These are phyloP conservation scores for Peniophora sp. DNA, from an alignment of 1,284 basidiomycete species.

Conservation along the genomic window DNA sequence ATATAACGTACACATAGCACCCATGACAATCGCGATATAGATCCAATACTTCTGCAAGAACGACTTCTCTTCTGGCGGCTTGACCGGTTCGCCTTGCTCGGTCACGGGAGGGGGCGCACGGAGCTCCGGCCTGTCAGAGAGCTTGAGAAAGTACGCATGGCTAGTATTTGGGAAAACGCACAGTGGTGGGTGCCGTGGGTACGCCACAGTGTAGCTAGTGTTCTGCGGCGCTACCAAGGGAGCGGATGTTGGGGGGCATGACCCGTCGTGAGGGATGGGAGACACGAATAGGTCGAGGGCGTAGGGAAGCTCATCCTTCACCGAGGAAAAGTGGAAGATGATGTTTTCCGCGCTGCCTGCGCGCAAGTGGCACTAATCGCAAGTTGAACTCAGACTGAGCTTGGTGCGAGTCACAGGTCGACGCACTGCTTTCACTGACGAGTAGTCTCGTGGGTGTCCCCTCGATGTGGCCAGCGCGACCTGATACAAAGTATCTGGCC, in stretches of 20 bases:
- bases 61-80: slow-evolving; percentile 60
- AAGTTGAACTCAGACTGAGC: slow-evolving; percentile 4
- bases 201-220: slow-evolving; percentile 43
- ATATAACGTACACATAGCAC: slow-evolving; percentile 47
- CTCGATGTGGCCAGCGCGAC: slow-evolving; percentile 52
- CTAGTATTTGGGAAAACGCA: slow-evolving; percentile 18
- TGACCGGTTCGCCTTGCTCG: slow-evolving; percentile 54
- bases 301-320: slow-evolving; percentile 35
- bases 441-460: slow-evolving; percentile 49
- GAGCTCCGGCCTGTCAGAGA: slow-evolving; percentile 47
- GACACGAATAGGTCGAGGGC: slow-evolving; percentile 65
- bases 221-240: slow-evolving; percentile 32
- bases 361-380: slow-evolving; percentile 51
- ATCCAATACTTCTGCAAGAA: slow-evolving; percentile 89
- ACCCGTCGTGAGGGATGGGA: slow-evolving; percentile 55
- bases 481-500: slow-evolving; percentile 54
- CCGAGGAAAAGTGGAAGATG: slow-evolving; percentile 42
- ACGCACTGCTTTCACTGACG: slow-evolving; percentile 58
- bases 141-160: not conserved
- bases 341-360: slow-evolving; percentile 45
- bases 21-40: slow-evolving; percentile 58
- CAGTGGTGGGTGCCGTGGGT: slow-evolving; percentile 47
- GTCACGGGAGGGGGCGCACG: slow-evolving; percentile 60
- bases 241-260: slow-evolving; percentile 36
- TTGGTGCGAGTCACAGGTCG: slow-evolving; percentile 1